Base-by-base conservation (phyloP, 768 basidiomycete species). In the Auriscalpium microsporum region DNA sequence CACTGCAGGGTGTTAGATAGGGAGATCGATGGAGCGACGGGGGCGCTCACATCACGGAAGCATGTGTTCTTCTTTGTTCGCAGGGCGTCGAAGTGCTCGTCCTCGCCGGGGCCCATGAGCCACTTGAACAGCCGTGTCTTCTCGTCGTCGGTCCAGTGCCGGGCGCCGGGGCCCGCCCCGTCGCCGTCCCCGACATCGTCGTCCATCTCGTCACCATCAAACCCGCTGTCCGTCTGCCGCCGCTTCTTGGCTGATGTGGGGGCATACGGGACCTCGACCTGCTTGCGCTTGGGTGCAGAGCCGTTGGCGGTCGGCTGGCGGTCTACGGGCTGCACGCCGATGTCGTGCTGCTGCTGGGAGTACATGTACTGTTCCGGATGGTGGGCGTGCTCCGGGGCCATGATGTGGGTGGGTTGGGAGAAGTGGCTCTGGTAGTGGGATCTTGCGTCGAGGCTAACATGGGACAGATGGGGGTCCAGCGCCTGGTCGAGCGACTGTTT, bases 111-210 rank as follows among this genome's bases (percentile, higher is more conserved):
- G 19, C 78, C 86, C 81, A 90, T 86, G 48, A 90, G 78, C 87
- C 87, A 90, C 45, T 71, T 78, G 68, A 90, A 90, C 47, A 90
- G 72, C 58, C 78, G 81, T 13, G 85, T 77, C 70, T 90, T 90
- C 65, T 90, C 87, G 9, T 88, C 86, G 66, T 89, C 88, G 0
- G 86, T 86, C 87, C 87, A 90, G 62, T 90, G 87, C 61, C 89
- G 89, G 1, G 87, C 84, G 23, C 87, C 87, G n/a, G 66, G 63
- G 19, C 53, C 54, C 10, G 55, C 58, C 9, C 61, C 65, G 16
- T 62, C 62, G 14, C 54, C 56, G 19, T 56, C 58, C 1, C 58
- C 61, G 3, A 61, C 58, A 17, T 65, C 61, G 56, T 58, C 55
- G 34, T 62, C 64, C 28, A 54, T 56, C 53, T 55, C 56, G 36